Base-by-base conservation (phyloP, 257 asterid genomes). In the Schizonepeta tenuifolia region DNA sequence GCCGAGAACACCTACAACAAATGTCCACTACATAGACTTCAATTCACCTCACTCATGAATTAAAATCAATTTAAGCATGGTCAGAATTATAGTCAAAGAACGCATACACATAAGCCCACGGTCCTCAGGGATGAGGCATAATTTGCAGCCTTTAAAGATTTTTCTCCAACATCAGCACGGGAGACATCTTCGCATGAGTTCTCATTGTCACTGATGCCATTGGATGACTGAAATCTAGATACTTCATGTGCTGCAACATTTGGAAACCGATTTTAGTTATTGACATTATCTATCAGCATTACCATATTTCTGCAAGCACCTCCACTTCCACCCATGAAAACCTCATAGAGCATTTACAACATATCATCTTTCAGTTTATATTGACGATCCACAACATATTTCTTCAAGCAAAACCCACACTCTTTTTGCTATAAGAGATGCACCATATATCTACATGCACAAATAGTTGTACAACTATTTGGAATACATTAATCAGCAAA, bases 1-100 rank as follows among this genome's bases (percentile, higher is more conserved):
- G 99, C 98, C 28, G 98, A 74, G 55, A 87, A 70, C 81, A 95
- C 95, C 99, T 95, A 90, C 82, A 91, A 69, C 46, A 84, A 80
- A 53, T 31, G 72, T 70, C 57, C 75, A 80, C 90, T 86, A 78
- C 65, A 82, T 64, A 76, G 85, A 86, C 79, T 80, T 92, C 84
- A 84, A 66, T 75, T 77, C 75, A 73, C 78, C 73, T 56, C 62
- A 78, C 78, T 79, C 82, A 68, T 11, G 7, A 72, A 50, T 11
- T 43, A 50, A 71, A 46, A 31, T 49, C 28, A 63, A 47, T 60
- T 64, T 18, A 20, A 62, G 76, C 24, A 67, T 62, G 64, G 28
- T 1, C 36, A 68, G 54, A 28, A 70, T 40, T 59, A 53, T 5
- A 20, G 74, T 50, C 59, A 60, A 67, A 44, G 71, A 71, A 57